Evolutionary conservation across 2,329 filamentous ascomycete species (phyloP).

Genomic region (Allantophomopsis lycopodina): DNA sequence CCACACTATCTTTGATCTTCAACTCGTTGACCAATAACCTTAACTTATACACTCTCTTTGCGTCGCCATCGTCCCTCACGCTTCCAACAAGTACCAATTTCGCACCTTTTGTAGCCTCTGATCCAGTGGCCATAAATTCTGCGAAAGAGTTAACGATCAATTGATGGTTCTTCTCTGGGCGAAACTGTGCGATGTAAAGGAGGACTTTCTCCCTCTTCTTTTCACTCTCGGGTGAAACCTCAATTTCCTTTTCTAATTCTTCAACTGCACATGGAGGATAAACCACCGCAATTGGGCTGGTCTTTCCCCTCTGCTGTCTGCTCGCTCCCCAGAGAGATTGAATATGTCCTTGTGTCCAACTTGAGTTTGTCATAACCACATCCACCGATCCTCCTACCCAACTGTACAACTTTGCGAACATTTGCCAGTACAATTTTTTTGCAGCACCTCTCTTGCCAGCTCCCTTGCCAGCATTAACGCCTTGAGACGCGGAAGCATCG

Average conservation of each 20-base stretch:
- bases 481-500: conserved; percentile 40
- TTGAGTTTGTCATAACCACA: conserved; percentile 94
- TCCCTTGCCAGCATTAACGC: conserved; percentile 72
- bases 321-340: conserved; percentile 61
- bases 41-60: conserved; percentile 76
- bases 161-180: conserved; percentile 91
- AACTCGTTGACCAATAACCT: conserved; percentile 78
- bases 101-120: conserved; percentile 36
- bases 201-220: conserved; percentile 55
- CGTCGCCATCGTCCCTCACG: conserved; percentile 73
- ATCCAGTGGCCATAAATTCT: conserved; percentile 48
- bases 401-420: conserved; percentile 74
- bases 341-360: conserved; percentile 83
- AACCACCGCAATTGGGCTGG: conserved; percentile 54
- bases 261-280: conserved; percentile 88
- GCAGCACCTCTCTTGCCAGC: conserved; percentile 52
- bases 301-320: conserved; percentile 28
- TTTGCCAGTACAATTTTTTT: conserved; percentile 76
- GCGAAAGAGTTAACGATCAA: conserved; percentile 79
- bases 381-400: conserved; percentile 74
- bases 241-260: conserved; percentile 64
- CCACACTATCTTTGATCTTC: conserved; percentile 67
- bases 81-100: conserved; percentile 79
- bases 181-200: conserved; percentile 93
- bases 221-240: conserved; percentile 57